Conservation (phyloP, 805 yeast genomes). For the Metschnikowia amazonensis region DNA sequence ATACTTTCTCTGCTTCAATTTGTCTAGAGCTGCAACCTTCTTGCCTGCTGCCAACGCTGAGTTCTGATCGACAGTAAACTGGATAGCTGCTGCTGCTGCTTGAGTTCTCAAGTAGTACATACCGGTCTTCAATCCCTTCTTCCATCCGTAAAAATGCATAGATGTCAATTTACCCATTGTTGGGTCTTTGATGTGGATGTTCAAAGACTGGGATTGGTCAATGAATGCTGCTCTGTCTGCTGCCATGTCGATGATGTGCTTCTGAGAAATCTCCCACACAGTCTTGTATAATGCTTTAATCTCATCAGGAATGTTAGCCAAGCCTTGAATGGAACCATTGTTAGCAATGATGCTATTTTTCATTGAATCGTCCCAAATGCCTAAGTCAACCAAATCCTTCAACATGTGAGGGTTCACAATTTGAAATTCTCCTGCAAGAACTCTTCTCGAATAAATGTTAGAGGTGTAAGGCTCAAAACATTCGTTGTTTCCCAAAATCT, state of each 20-base stretch:
- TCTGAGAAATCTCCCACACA: conserved; percentile 61
- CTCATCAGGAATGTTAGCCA: conserved; percentile 52
- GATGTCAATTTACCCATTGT: conserved; percentile 95
- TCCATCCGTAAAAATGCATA: conserved; percentile 99
- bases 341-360: conserved; percentile 53
- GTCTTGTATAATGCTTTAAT: conserved; percentile 55
- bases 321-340: conserved; percentile 55
- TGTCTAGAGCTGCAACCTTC: conserved; percentile 36
- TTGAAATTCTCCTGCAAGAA: conserved; percentile 61
- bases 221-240: conserved; percentile 75
- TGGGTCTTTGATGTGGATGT: conserved; percentile 82
- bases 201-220: conserved; percentile 92
- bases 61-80: conserved; percentile 57
- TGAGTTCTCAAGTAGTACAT: conserved; percentile 97
- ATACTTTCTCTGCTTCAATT: conserved; percentile 39
- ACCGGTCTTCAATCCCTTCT: conserved; percentile 96
- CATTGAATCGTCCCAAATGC: conserved; percentile 56
- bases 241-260: conserved; percentile 55
- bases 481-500: conserved; percentile 58
- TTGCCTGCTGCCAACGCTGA: conserved; percentile 38
- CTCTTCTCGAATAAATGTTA: conserved; percentile 60
- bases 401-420: conserved; percentile 58
- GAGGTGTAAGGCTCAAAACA: conserved; percentile 64
- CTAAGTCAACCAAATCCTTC: conserved; percentile 55
- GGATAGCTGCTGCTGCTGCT: conserved; percentile 96